phyloP scores from a whole-genome alignment of 306 rosid genomes.

The Lupinus albus region DNA sequence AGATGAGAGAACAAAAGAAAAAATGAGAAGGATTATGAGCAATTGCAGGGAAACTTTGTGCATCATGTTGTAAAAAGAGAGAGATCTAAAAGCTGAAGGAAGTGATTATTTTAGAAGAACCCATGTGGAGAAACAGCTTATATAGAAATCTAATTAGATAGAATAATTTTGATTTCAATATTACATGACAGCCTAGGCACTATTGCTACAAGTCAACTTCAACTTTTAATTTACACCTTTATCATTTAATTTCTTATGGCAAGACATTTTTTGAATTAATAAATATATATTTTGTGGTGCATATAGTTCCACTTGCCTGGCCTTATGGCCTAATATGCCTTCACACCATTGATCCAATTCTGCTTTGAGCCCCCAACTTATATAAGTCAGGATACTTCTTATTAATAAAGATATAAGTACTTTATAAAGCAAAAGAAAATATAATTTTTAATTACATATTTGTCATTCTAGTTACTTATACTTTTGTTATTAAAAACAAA shows the following conservation, averaged over 20 bases:
- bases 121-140: slow-evolving; percentile 33
- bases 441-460: too few relatives aligned
- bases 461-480: too few relatives aligned
- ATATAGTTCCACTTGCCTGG: slow-evolving; percentile 4
- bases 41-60: slow-evolving; percentile 30
- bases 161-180: slow-evolving; percentile 25
- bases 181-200: slow-evolving; percentile 16
- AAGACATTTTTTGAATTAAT: not conserved
- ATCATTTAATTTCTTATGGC: slow-evolving; percentile 8
- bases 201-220: slow-evolving; percentile 40
- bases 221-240: not conserved
- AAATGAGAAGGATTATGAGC: slow-evolving; percentile 38
- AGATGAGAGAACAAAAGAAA: slow-evolving; percentile 40
- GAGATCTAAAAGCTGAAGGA: slow-evolving; percentile 33
- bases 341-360: not conserved
- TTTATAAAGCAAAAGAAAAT: too few relatives aligned
- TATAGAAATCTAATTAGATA: slow-evolving; percentile 25
- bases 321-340: not conserved
- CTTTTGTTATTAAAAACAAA: too few relatives aligned
- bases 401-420: too few relatives aligned
- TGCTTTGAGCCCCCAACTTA: not conserved
- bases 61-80: slow-evolving; percentile 32
- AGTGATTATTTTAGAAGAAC: not conserved
- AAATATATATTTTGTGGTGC: slow-evolving; percentile 16
- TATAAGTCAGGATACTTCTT: too few relatives aligned